Percentiles rank a stretch among this genome's conserved stretches.
Evolutionary conservation across 2,329 filamentous ascomycete genomes (phyloP).

Genomic region (Cordyceps javanica): DNA sequence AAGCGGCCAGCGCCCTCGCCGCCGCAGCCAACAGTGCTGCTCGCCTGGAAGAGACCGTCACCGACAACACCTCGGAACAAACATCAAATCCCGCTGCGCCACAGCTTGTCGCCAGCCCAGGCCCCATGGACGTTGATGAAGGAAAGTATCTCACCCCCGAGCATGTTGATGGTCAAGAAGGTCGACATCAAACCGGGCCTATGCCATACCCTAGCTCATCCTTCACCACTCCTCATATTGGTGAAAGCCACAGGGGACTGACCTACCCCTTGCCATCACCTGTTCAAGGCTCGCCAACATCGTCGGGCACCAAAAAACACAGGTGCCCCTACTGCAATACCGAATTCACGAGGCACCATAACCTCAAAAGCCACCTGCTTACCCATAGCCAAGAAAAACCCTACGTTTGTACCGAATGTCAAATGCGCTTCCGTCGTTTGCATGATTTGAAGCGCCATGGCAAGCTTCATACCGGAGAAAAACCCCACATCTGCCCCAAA

Average conservation of each 20-base stretch:
- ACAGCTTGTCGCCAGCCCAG: constrained; percentile 45
- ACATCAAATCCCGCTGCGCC: constrained; percentile 31
- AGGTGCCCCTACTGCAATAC: constrained; percentile 96
- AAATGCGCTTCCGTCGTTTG: constrained; percentile 83
- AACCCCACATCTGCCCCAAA: constrained; percentile 89
- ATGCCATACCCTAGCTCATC: constrained; percentile 50
- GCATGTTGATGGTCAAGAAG: constrained; percentile 43
- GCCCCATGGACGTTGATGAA: constrained; percentile 48
- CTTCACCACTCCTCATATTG: constrained; percentile 35
- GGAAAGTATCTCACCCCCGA: constrained; percentile 29
- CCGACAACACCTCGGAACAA: constrained; percentile 40
- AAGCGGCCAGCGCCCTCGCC: constrained; percentile 28
- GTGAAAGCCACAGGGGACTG: constrained; percentile 46
- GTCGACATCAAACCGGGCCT: constrained; percentile 43
- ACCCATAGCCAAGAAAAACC: constrained; percentile 99
- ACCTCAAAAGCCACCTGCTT: constrained; percentile 92
- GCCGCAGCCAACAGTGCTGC: constrained; percentile 28
- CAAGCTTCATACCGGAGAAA: constrained; percentile 93
- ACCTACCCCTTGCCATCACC: constrained; percentile 49
- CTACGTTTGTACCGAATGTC: constrained; percentile 88
- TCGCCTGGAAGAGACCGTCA: constrained; percentile 28
- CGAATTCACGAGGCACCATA: constrained; percentile 95
- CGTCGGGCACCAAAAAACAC: constrained; percentile 69
- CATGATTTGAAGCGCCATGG: constrained; percentile 95
- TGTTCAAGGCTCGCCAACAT: constrained; percentile 49